Base-by-base conservation (phyloP, 2,329 filamentous ascomycete species). In the Neophaeococcomyces mojaviensis region DNA sequence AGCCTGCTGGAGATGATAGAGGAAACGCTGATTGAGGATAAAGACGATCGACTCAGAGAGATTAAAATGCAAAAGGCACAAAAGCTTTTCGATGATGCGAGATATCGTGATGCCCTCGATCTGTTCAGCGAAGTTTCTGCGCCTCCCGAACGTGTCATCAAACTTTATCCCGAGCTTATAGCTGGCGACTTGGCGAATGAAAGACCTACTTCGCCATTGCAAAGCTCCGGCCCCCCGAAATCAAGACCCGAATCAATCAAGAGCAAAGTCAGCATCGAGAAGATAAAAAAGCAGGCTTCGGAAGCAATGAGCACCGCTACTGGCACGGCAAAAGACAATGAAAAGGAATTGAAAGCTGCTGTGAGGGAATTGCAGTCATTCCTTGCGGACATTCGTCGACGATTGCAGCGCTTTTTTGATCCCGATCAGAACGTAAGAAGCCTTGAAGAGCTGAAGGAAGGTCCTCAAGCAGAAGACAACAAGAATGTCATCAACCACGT, bases 31-130 rank as follows among this genome's bases (percentile, higher is more conserved):
- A 72, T 98, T 18, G 78, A 80, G 38, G 80, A 94, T 64, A 98
- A 98, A 65, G 73, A 76, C 7, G 82, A 84, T 40, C 82, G 86
- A 8, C 73, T 95, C 49, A 79, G 89, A 22, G 84, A 94, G 57
- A 82, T 94, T 57, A 94, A 90, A 68, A 92, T 94, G 70, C 76
- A 85, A 55, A 98, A 98, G 63, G 92, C 90, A 0, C 87, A 94
- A 62, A 69, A 74, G 12, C 69, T 97, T 3, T 98, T 98, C 58
- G 80, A 81, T 48, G 73, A 86, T 55, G 84, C 82, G 56, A 94
- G 85, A 61, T 98, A 89, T 60, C 78, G 83, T 32, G 82, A 88
- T 40, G 84, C 90, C 1, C 77, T 98, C 68, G 89, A 97, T 56
- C 68, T 98, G 2, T 97, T 97, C 66, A 86, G 86, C 3, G 84